These are phyloP conservation scores for Furcasterigmium furcatum DNA, from an alignment of 2,329 filamentous ascomycete species.

Conservation along the genomic window DNA sequence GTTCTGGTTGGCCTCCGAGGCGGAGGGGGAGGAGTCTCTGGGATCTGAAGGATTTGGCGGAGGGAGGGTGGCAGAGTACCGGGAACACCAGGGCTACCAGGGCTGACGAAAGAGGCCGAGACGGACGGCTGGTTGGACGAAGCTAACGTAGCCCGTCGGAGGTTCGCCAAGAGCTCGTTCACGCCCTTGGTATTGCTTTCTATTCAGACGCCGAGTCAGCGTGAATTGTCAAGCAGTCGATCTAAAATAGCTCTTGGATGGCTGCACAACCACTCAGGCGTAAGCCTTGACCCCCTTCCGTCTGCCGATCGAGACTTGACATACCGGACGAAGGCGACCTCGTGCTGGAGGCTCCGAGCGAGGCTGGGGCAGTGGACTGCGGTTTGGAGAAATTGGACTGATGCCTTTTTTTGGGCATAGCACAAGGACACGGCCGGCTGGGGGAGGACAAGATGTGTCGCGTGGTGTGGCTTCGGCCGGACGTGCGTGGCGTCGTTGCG, in stretches of 20 bases:
- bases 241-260: too few relatives aligned
- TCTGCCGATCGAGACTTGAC: too few relatives aligned
- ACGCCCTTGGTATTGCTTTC: conserved; percentile 40
- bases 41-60: conserved; percentile 56
- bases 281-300: too few relatives aligned
- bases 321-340: conserved; percentile 10
- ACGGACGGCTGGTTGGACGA: conserved; percentile 6
- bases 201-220: conserved; percentile 13
- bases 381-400: conserved; percentile 55
- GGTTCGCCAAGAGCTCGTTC: conserved; percentile 56
- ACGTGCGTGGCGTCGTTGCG: neutral
- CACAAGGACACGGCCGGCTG: conserved; percentile 11
- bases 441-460: conserved; percentile 8
- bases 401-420: conserved; percentile 64
- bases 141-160: conserved; percentile 43
- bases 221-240: too few relatives aligned
- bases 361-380: conserved; percentile 42
- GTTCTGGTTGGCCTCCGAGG: conserved; percentile 42
- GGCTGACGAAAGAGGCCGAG: conserved; percentile 9
- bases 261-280: too few relatives aligned
- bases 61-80: conserved; percentile 52
- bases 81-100: conserved; percentile 17
- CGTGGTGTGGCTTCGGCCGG: conserved; percentile 1
- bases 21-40: conserved; percentile 49
- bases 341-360: conserved; percentile 13